These are phyloP conservation scores for Ilyonectria destructans DNA, from an alignment of 2,329 filamentous ascomycete species.

Conservation along the genomic window DNA sequence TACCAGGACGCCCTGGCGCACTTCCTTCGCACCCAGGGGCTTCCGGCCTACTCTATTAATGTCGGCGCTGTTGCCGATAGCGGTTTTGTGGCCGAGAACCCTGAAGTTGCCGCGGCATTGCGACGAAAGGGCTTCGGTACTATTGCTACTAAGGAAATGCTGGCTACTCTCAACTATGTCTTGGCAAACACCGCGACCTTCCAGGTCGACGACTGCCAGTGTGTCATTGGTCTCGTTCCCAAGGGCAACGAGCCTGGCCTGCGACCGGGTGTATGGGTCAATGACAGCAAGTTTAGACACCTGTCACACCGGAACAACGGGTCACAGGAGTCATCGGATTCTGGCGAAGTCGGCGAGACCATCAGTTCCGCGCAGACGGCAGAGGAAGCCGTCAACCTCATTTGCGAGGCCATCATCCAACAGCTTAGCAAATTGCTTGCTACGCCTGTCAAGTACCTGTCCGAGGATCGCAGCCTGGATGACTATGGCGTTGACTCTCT, in stretches of 20 bases:
- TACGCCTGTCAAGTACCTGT: conserved; percentile 46
- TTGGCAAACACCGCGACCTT: conserved; percentile 9
- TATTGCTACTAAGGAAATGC: conserved; percentile 33
- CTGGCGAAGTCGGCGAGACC: conserved; percentile 21
- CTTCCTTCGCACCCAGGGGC: conserved; percentile 37
- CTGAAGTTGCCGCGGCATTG: conserved; percentile 35
- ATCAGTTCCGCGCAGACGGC: conserved; percentile 31
- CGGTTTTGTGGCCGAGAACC: conserved; percentile 43
- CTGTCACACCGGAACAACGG: conserved; percentile 4
- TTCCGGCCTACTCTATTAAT: conserved; percentile 42
- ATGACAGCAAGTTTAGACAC: conserved; percentile 19
- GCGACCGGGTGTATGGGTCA: conserved; percentile 15
- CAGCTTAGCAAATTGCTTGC: conserved; percentile 48
- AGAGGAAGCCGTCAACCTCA: conserved; percentile 38
- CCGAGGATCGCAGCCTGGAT: conserved; percentile 38
- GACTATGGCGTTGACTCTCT: conserved; percentile 53
- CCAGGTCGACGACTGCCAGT: conserved; percentile 21
- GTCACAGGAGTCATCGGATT: conserved; percentile 15
- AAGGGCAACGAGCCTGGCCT: conserved; percentile 24
- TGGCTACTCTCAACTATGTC: conserved; percentile 37
- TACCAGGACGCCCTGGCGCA: conserved; percentile 56
- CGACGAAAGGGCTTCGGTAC: conserved; percentile 34
- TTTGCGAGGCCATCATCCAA: conserved; percentile 40
- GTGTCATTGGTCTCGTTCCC: conserved; percentile 27
- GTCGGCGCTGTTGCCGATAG: conserved; percentile 46